These are phyloP conservation scores for Fusarium coicis DNA, from an alignment of 2,329 filamentous ascomycete genomes.

Conservation along the genomic window DNA sequence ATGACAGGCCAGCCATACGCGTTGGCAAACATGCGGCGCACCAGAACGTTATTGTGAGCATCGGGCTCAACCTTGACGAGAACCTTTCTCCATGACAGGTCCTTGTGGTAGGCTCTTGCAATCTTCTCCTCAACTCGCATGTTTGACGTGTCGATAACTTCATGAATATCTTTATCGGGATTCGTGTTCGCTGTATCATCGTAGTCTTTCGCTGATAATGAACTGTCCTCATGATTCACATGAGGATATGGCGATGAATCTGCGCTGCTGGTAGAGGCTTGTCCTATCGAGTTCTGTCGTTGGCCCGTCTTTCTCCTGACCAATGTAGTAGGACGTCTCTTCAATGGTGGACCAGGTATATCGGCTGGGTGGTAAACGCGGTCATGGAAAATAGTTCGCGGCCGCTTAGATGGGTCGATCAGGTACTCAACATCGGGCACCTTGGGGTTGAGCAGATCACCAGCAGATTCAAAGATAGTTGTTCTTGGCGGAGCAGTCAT, in stretches of 20 bases:
- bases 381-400: constrained; percentile 95
- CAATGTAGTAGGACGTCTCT: constrained; percentile 59
- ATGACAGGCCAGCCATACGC: constrained; percentile 98
- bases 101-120: constrained; percentile 91
- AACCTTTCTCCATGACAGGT: constrained; percentile 95
- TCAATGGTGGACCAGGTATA: constrained; percentile 83
- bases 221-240: constrained; percentile 56
- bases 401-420: constrained; percentile 81
- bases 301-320: constrained; percentile 47
- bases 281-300: constrained; percentile 38
- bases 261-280: constrained; percentile 42
- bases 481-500: constrained; percentile 84
- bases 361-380: constrained; percentile 93
- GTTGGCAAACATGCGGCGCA: constrained; percentile 95
- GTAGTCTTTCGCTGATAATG: constrained; percentile 59
- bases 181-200: constrained; percentile 62
- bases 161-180: constrained; percentile 53
- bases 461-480: constrained; percentile 93
- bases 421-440: constrained; percentile 85
- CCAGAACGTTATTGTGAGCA: constrained; percentile 98
- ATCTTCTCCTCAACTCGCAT: constrained; percentile 99
- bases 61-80: constrained; percentile 95
- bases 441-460: constrained; percentile 90
- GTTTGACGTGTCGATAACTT: constrained; percentile 66
- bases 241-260: constrained; percentile 50